Evolutionary conservation across 352 stramenopile genomes (phyloP), one percentile per base, ranked within the genome.

Genomic region (Globisporangium mamillatum): DNA sequence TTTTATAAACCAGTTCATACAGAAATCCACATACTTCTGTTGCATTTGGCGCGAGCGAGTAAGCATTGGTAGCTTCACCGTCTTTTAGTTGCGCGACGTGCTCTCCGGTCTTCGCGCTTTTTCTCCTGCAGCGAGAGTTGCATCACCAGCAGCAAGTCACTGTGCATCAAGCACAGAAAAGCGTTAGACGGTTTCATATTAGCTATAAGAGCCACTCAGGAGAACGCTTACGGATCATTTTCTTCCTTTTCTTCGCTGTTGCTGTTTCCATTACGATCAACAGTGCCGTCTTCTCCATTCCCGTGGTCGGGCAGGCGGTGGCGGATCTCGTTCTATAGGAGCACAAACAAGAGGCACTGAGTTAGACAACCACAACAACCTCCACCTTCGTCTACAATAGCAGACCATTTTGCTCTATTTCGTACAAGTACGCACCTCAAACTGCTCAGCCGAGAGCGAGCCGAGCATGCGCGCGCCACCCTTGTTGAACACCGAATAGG

Each of bases 401-500:
- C 44, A 25, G 12, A 8, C 8, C 54, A 60, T 20, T 29, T 29
- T 29, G 24, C 41, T 61, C 9, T 25, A n/a, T 4, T 16, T 41
- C 20, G 3, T 32, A 32, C 27, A 32, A 53, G 4, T n/a, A 25
- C 41, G 25, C 67, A 91, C 85, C 85, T 95, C 88, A 64, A 95
- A 93, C 64, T 95, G 84, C 48, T 95, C 88, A 34, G 84, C 87
- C 14, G 88, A 93, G 22, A 95, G 73, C 5, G 85, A 92, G 4
- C 88, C 88, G 62, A 93, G 63, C 81, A 95, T 90, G 63, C 88
- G 82, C 58, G 83, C 76, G 12, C 75, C 71, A 18, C 80, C 78
- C 25, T 74, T 77, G 68, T 95, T 95, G 63, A 95, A 95, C 22
- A 95, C 81, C 27, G 88, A 95, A 68, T 95, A 95, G 3, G 88